Evolutionary conservation across 1,284 basidiomycete genomes (phyloP).

Genomic region (Ceratobasidium sp.): DNA sequence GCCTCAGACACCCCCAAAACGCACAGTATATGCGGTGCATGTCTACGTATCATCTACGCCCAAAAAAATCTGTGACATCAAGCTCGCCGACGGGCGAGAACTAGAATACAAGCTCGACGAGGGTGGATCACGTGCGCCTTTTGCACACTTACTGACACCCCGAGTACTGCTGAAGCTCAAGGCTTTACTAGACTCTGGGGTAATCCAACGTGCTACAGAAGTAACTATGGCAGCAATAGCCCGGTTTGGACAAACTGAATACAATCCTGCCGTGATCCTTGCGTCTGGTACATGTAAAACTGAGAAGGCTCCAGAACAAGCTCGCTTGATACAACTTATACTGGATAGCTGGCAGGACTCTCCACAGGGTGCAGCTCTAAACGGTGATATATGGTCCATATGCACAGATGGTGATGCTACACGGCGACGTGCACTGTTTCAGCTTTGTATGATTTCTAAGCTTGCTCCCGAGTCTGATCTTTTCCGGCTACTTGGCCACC

Average conservation of each 20-base stretch:
- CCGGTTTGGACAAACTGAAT: slow-evolving; percentile 21
- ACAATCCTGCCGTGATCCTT: slow-evolving; percentile 1
- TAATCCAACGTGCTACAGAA: slow-evolving; percentile 13
- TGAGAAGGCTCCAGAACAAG: background rate
- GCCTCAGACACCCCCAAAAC: no score
- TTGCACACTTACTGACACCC: background rate
- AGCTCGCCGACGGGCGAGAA: no score
- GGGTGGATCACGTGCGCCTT: no score
- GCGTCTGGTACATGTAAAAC: slow-evolving; percentile 33
- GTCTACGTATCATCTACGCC: no score
- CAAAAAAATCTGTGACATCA: no score
- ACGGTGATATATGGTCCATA: slow-evolving; percentile 18
- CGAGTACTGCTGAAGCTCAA: background rate
- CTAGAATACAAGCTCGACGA: no score
- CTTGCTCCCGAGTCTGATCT: background rate
- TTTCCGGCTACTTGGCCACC: background rate
- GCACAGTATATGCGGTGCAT: no score
- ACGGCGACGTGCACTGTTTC: background rate
- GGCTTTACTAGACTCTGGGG: slow-evolving; percentile 3
- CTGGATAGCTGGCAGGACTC: slow-evolving; percentile 1
- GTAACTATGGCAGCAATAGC: slow-evolving; percentile 22
- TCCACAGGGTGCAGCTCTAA: background rate
- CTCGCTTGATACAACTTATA: background rate
- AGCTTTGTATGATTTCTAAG: slow-evolving; percentile 17
- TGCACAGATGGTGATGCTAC: slow-evolving; percentile 29